Evolutionary conservation across 139 green algal genomes (phyloP), one percentile per base, ranked within the genome.

Genomic region (Desmodesmus armatus): DNA sequence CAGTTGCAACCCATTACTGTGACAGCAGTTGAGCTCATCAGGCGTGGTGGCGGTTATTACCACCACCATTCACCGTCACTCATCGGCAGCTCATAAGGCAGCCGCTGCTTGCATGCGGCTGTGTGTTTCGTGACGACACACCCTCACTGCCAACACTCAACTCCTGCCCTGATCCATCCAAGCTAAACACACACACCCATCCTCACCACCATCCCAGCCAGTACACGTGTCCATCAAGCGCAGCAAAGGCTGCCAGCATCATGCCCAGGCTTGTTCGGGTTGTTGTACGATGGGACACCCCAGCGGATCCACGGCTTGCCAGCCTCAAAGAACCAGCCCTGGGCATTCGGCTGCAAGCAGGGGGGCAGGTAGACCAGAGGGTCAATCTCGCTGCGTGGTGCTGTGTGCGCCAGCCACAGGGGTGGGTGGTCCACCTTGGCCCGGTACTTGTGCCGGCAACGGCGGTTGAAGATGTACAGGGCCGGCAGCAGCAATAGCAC

Each of bases 251-350:
- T 55, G 47, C 47, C 47, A 7, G 13, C 9, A 13, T 55, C 13
- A 13, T 55, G 47, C 47, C 47, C 47, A 55, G 13, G 47, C 47
- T 55, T 55, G 47, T 55, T 7, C 47, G 73, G 73, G 35, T 80
- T 33, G 19, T 58, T 29, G 40, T 87, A 90, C 13, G 55, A 15
- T 11, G 86, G 86, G 35, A 73, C 74, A 3, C 81, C 86, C 86
- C 86, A 90, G 3, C 86, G 69, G 73, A 83, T 73, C 86, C 80
- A 87, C 2, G 80, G 80, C 58, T 90, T 90, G 63, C 81, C 81
- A 40, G 51, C 66, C 80, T 90, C 86, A 63, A 80, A 84, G 66
- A 76, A 84, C 86, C 86, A 90, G 13, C 86, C 86, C 53, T 66
- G 44, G 33, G 75, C 79, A 41, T 81, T 62, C 23, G 86, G 85